These are phyloP conservation scores for Aurifilum marmelostoma DNA, from an alignment of 2,329 filamentous ascomycete species.

Conservation along the genomic window DNA sequence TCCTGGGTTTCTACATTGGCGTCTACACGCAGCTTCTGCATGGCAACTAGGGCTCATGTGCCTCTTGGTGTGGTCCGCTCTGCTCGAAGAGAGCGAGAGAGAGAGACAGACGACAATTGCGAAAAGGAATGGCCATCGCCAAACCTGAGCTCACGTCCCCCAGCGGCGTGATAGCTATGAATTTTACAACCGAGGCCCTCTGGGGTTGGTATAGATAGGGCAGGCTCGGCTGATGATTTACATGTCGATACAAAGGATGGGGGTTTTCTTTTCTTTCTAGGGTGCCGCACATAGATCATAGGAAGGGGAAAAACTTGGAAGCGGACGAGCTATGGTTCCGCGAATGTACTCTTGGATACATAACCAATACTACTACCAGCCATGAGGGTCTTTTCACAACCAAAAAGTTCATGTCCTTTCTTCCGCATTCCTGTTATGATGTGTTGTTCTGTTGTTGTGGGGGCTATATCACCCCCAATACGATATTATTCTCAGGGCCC, in stretches of 20 bases:
- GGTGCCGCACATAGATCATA: neutral
- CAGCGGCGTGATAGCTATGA: neutral
- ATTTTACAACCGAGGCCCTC: conserved; percentile 3
- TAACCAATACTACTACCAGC: neutral
- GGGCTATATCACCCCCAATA: neutral
- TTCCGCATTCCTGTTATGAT: neutral
- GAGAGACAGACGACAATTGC: neutral
- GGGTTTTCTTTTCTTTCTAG: neutral
- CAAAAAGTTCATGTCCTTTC: neutral
- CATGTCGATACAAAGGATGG: conserved; percentile 7
- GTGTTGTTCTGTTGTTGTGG: neutral
- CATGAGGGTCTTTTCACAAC: neutral
- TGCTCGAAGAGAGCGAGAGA: neutral
- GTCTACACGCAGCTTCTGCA: neutral
- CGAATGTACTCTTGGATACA: conserved; percentile 4
- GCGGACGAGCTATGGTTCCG: neutral
- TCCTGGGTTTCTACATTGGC: conserved; percentile 1
- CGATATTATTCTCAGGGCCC: no score
- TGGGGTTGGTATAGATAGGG: neutral
- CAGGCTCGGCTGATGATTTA: conserved; percentile 5
- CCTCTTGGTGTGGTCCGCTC: neutral
- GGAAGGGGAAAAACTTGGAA: neutral
- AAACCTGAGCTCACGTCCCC: neutral
- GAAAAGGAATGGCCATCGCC: neutral
- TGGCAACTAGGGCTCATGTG: conserved; percentile 17